Evolutionary conservation across 768 basidiomycete genomes (phyloP).

Genomic region (Hortiboletus campestris): DNA sequence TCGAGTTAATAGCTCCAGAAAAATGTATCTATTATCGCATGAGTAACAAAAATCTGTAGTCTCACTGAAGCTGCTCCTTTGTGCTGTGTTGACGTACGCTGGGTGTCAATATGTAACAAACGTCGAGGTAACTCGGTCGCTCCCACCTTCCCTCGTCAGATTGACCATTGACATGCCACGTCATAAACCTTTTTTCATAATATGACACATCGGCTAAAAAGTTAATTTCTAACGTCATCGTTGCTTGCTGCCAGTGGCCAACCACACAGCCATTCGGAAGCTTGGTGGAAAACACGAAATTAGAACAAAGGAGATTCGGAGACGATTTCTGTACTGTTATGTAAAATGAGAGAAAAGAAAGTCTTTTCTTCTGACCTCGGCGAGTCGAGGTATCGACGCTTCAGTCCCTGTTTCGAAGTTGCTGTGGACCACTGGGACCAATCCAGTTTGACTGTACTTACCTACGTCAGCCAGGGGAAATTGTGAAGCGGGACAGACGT

Average conservation of each 20-base stretch:
- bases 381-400: background rate
- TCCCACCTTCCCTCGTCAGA: slow-evolving; percentile 4
- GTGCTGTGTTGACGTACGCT: background rate
- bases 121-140: slow-evolving; percentile 1
- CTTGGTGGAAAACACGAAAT: background rate
- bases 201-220: slow-evolving; percentile 3
- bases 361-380: background rate
- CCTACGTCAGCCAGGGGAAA: background rate
- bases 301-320: too few species aligned
- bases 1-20: slow-evolving; percentile 27
- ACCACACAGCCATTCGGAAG: background rate
- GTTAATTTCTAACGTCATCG: background rate
- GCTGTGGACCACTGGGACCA: background rate
- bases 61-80: background rate
- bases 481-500: background rate
- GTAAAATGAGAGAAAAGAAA: background rate
- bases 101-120: background rate
- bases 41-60: slow-evolving; percentile 8
- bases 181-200: background rate
- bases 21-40: slow-evolving; percentile 30
- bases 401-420: background rate
- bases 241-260: background rate
- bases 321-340: too few species aligned
- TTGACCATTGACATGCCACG: background rate
- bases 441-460: background rate